These are phyloP conservation scores for Trichoderma sp. DNA, from an alignment of 2,329 filamentous ascomycete genomes.

Conservation along the genomic window DNA sequence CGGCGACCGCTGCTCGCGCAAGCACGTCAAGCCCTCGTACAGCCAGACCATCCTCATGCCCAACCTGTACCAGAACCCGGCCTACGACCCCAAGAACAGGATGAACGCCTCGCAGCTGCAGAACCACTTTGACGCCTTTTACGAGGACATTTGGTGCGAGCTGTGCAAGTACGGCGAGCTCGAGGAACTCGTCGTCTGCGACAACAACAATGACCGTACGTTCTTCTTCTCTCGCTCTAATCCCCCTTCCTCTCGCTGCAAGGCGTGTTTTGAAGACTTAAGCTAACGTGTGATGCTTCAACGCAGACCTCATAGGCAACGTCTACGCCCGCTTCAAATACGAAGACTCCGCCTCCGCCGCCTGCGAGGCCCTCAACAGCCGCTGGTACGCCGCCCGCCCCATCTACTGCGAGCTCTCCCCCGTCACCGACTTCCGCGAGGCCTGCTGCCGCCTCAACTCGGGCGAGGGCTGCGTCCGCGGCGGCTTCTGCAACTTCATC, in stretches of 20 bases:
- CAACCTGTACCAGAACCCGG: conserved; percentile 98
- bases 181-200: conserved; percentile 96
- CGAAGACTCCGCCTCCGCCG: conserved; percentile 91
- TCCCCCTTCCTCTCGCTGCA: too few relatives aligned
- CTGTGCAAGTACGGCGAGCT: conserved; percentile 98
- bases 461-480: conserved; percentile 92
- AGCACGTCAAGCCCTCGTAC: conserved; percentile 99
- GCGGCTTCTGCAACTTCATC: conserved; percentile 99
- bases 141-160: conserved; percentile 99
- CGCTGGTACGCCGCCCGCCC: conserved; percentile 97
- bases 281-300: conserved; percentile 6
- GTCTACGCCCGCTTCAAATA: conserved; percentile 99
- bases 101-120: conserved; percentile 96
- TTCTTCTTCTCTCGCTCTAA: conserved; percentile 33
- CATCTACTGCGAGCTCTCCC: conserved; percentile 96
- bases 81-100: conserved; percentile 93
- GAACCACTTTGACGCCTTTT: conserved; percentile 99
- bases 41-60: conserved; percentile 96
- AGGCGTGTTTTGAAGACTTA: too few relatives aligned
- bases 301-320: conserved; percentile 87
- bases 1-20: conserved; percentile 95
- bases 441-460: conserved; percentile 94
- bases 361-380: conserved; percentile 90
- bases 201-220: conserved; percentile 97
- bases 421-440: conserved; percentile 97